Base-by-base conservation (phyloP, 2,329 filamentous ascomycete species). In the Aotearoamyces nothofagi region DNA sequence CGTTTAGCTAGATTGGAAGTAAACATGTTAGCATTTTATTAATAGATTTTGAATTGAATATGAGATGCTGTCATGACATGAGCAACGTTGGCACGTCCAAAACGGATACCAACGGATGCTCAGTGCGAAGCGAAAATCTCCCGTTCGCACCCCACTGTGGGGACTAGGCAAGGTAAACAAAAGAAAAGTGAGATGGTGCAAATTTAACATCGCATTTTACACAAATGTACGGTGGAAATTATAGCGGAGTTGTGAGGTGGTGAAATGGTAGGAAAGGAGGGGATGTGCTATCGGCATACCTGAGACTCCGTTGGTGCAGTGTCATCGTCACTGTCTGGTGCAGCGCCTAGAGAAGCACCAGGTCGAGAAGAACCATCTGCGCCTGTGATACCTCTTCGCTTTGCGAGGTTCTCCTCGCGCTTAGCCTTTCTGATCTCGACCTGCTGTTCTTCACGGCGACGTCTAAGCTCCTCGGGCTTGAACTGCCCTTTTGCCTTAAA, bases 401-500 rank as follows among this genome's bases (percentile, higher is more conserved):
- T 98, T 57, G 90, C 90, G 54, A 98, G 63, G 62, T 94, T 96
- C 66, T 98, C 90, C 62, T 98, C 90, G 54, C 90, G 78, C 74
- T 96, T 96, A 41, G 86, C 82, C 65, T 92, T 93, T 55, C 90
- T 78, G 53, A 98, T 98, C 65, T 98, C 90, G 42, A 98, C 90
- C 63, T 96, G 90, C 60, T 94, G 86, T 62, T 98, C 90, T 58
- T 98, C 90, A 54, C 90, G 90, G 54, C 90, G 90, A 51, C 90
- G 86, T 55, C 90, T 83, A 43, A 98, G 78, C 66, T 98, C 90
- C 57, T 98, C 90, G 48, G 87, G 87, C 74, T 94, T 94, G 70
- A 98, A 96, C 51, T 83, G 83, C 61, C 82, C 87, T 72, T 94
- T 94, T 32, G 90, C 90, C 78, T 98, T 98, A 77, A 93, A 98